phyloP scores from a whole-genome alignment of 768 basidiomycete genomes.

The Sarcodon aspratus region DNA sequence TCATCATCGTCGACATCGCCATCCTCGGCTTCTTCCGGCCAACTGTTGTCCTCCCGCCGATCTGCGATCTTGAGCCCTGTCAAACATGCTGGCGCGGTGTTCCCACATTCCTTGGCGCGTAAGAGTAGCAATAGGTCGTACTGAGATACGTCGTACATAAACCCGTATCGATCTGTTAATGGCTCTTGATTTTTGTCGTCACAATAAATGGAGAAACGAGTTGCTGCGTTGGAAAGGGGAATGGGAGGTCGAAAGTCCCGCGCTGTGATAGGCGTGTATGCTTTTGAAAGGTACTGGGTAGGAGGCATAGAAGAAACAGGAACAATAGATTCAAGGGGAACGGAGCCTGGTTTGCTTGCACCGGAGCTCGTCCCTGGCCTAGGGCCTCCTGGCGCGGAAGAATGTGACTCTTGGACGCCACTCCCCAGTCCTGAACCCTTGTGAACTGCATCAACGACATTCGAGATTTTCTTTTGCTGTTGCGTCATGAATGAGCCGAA shows the following conservation, averaged over 20 bases:
- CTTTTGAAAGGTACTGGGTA: conserved; percentile 70
- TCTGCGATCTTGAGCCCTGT: conserved; percentile 86
- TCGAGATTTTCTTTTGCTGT: conserved; percentile 31
- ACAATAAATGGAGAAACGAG: conserved; percentile 38
- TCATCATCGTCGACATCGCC: conserved; percentile 14
- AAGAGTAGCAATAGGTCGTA: conserved; percentile 73
- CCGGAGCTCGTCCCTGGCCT: conserved; percentile 8
- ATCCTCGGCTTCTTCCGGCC: conserved; percentile 56
- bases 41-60: conserved; percentile 65
- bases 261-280: conserved; percentile 63
- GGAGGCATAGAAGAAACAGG: conserved; percentile 73
- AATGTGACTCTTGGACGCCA: conserved; percentile 1
- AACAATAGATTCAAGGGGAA: conserved; percentile 76
- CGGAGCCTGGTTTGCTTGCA: conserved; percentile 25
- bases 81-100: conserved; percentile 71
- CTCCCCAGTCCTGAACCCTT: conserved; percentile 3
- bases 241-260: conserved; percentile 68
- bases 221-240: conserved; percentile 45
- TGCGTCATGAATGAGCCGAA: conserved; percentile 49
- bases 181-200: conserved; percentile 43
- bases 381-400: not conserved
- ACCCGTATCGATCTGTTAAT: conserved; percentile 81
- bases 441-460: conserved; percentile 13
- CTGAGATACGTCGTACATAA: conserved; percentile 77
- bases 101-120: conserved; percentile 60